A percentile compares a stretch with the other conserved stretches of the same genome.
These are phyloP conservation scores for Psidium friedrichsthalianum DNA, from an alignment of 345 rosid genomes.

Conservation along the genomic window DNA sequence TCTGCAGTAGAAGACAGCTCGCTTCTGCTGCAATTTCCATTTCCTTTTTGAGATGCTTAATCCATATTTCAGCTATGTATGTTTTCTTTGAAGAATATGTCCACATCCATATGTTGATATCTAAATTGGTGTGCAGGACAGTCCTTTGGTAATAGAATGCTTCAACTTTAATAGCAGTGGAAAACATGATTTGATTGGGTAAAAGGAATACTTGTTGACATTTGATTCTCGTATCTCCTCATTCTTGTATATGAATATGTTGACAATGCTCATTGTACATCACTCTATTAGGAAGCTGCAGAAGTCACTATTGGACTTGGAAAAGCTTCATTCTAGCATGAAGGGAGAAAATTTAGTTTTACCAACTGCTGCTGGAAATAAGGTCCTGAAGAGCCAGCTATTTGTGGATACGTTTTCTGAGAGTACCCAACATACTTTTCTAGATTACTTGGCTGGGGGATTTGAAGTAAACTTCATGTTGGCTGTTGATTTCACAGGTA, in stretches of 20 bases:
- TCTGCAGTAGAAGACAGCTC: background rate
- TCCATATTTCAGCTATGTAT: background rate
- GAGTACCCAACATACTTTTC: constrained; percentile 49
- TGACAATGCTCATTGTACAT: constrained; percentile 12
- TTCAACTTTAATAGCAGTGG: constrained; percentile 60
- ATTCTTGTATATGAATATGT: background rate
- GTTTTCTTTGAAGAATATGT: background rate
- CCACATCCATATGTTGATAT: background rate
- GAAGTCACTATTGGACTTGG: constrained; percentile 71
- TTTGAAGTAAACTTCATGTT: constrained; percentile 91
- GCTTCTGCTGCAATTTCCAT: background rate
- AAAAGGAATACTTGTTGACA: constrained; percentile 7
- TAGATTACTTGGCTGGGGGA: constrained; percentile 78
- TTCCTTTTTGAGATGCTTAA: background rate
- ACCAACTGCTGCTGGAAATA: constrained; percentile 50
- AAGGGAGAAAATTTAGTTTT: constrained; percentile 43
- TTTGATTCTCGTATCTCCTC: background rate
- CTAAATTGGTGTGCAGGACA: constrained; percentile 28
- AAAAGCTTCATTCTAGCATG: constrained; percentile 40
- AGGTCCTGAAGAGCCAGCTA: constrained; percentile 64
- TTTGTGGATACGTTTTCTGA: constrained; percentile 64
- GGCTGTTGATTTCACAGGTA: constrained; percentile 95
- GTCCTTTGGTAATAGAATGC: constrained; percentile 52
- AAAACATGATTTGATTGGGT: constrained; percentile 68
- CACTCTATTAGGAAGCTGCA: constrained; percentile 48